phyloP scores from a whole-genome alignment of 768 basidiomycete genomes.

The Serpula lacrymans region DNA sequence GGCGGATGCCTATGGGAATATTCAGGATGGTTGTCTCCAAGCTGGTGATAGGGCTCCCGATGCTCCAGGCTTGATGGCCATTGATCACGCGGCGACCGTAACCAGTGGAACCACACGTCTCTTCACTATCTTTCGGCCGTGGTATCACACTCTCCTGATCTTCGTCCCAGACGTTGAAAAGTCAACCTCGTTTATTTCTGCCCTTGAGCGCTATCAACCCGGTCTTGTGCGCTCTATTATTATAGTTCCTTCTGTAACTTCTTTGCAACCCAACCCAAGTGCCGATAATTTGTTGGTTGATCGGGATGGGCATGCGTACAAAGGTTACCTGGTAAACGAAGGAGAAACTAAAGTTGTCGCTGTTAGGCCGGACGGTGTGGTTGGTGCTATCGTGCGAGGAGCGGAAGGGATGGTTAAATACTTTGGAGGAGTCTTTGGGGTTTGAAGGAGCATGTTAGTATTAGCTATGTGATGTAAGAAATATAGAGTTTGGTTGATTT shows the following conservation, averaged over 20 bases:
- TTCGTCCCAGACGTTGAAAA: conserved; percentile 4
- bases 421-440: no score
- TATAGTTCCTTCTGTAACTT: not conserved
- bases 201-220: not conserved
- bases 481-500: no score
- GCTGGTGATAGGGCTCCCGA: conserved; percentile 43
- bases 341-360: conserved; percentile 28
- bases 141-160: conserved; percentile 15
- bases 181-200: conserved; percentile 1
- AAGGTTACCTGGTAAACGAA: conserved; percentile 30
- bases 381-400: conserved; percentile 34
- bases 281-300: conserved; percentile 33
- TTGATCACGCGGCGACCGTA: no score
- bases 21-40: conserved; percentile 16
- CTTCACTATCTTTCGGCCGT: conserved; percentile 9
- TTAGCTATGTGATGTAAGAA: no score
- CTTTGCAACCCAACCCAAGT: not conserved
- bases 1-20: conserved; percentile 1
- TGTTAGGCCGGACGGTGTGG: conserved; percentile 40
- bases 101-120: conserved; percentile 5
- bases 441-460: no score
- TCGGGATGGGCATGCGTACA: conserved; percentile 31
- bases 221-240: conserved; percentile 1
- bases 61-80: conserved; percentile 27
- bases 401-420: conserved; percentile 9